Evolutionary conservation across 495 filamentous ascomycete species (phyloP), one percentile per base, ranked within the genome.

Genomic region (Platismatia glauca): DNA sequence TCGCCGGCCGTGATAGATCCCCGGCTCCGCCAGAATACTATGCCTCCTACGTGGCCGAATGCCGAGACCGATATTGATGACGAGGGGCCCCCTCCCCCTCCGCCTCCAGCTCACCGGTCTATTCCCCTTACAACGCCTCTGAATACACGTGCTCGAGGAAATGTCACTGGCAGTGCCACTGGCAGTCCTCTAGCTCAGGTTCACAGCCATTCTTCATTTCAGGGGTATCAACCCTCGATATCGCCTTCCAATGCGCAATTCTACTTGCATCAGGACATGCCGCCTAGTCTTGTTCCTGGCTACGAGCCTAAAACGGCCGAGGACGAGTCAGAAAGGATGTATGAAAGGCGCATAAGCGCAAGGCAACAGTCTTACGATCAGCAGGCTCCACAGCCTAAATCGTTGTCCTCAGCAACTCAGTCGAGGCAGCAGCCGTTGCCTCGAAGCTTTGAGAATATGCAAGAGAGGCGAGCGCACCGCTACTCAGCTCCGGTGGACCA

Each of bases 241-340:
- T 68, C 74, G 64, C 69, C 76, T 34, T 65, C 68, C 20, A 61
- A 70, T 48, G 55, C 66, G 31, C 65, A 71, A 12, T 62, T 68
- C 22, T 77, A 78, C 68, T 55, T 31, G 48, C 24, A 52, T 31
- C 48, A 52, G 3, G 48, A 27, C 15, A 78, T 89, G 63, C 88
- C 88, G 1, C 72, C 83, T 27, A 89, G 86, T 52, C 74, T 91
- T 27, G 83, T 89, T 59, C 82, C 88, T 33, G 88, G 88, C 3
- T 84, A 88, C 64, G 86, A 88, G 68, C 81, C 83, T 2, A 71
- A 66, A 55, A 73, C 82, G 50, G 78, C 81, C 12, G 81, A 83
- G 29, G 83, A 85, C 46, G 78, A 84, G 13, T 74, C 80, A 4
- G 79, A 86, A 52, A 75, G 78, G 55, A 72, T 77, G 57, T 72